Evolutionary conservation across 805 yeast species (phyloP), one percentile per base, ranked within the genome.

Genomic region (Saccharomyces kudriavzevii): DNA sequence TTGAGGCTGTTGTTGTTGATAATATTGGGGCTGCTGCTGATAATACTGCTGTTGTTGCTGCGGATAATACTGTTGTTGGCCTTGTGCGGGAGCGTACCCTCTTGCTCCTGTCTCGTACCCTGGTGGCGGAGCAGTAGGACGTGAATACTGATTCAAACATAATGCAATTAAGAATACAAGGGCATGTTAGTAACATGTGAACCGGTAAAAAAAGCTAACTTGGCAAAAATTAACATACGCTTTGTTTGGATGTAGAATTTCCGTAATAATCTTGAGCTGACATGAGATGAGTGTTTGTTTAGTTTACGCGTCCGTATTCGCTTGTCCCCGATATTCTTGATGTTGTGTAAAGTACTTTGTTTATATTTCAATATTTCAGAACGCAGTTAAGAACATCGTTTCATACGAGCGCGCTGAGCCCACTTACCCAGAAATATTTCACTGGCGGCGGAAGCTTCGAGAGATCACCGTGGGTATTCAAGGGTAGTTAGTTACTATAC

Each of bases 1-100:
- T 68, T 75, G 51, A 77, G 77, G 65, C 70, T 70, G 59, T 49
- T 64, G 51, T 72, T 65, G 60, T 6, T 49, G 48, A 10, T 49
- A 49, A 24, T 52, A 52, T 27, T 51, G 50, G 22, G 56, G 56
- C 13, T 14, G 24, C 40, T 54, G 58, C 26, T 56, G 58, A 40
- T 55, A 53, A 45, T 56, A 52, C 14, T 49, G 52, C 48, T 57
- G 60, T 24, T 58, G 59, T 17, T 43, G 50, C 11, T 53, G 53
- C 24, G 54, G 40, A 20, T 51, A 54, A 28, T 53, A 56, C 6
- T 47, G 52, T 28, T 58, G 58, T 43, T 57, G 60, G 29, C 52
- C 49, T 26, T 40, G 54, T 17, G 22, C 11, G 20, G 43, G 43
- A n/a, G 43, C 43, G 24, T 17, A 35, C 9, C 43, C 43, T 6